Evolutionary conservation across 2,329 filamentous ascomycete species (phyloP), one percentile per base, ranked within the genome.

Genomic region (Samsoniella hepiali): DNA sequence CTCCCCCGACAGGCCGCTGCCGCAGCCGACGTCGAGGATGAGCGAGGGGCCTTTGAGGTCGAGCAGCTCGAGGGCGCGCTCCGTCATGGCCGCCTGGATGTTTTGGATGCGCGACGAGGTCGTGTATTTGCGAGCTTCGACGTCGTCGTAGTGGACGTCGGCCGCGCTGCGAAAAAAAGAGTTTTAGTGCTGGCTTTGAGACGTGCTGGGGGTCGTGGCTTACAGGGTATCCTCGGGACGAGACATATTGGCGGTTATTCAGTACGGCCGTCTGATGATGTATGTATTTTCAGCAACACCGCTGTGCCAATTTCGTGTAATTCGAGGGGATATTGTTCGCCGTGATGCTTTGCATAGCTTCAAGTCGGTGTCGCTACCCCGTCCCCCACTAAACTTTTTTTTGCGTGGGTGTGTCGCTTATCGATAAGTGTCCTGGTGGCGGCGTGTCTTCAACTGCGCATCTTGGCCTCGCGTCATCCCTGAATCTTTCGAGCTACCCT

Each of bases 101-200:
- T 91, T 93, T 72, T 95, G 91, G 73, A 99, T 98, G 67, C 95
- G 92, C 5, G 93, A 97, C 67, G 88, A 94, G 5, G 94, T 97
- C 9, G 95, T 98, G 82, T 99, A 99, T 82, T 98, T 98, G 75
- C 91, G 90, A 38, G 95, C 94, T 82, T 97, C 94, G 76, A 84
- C 83, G 79, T 98, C 94, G 82, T 97, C 90, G 84, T 99, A 99
- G 82, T 96, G 96, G 73, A 98, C 89, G 79, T 99, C 95, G 68
- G 95, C 94, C 58, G 93, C 91, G 74, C 92, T 96, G 75, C 42
- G 61, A 68, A 63, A 17, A 40, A 22, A 32, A 34, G 42, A 50
- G 42, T 62, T 56, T 62, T 62, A 55, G 50, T 40, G 1, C 59
- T 64, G 63, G 45, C 40, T 65, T 65, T 57, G 66, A 67, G 58